Conservation (phyloP, 2,329 filamentous ascomycete genomes). For the Botrytis deweyae region DNA sequence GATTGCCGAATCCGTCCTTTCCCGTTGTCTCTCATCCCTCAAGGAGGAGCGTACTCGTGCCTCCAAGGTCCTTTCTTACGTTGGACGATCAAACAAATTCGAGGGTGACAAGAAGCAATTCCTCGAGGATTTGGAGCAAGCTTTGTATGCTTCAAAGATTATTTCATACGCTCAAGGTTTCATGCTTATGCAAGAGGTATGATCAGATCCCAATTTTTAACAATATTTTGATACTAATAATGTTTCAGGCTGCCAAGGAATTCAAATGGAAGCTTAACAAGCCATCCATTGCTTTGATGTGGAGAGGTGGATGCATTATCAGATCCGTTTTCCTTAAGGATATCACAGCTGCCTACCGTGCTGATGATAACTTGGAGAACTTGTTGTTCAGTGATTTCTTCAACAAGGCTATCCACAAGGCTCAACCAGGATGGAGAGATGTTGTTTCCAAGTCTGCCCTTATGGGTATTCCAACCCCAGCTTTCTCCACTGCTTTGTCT, state of each 20-base stretch:
- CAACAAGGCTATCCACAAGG: conserved; percentile 98
- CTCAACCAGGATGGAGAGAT: conserved; percentile 88
- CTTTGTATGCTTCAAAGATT: conserved; percentile 98
- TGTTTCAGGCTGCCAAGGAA: conserved; percentile 78
- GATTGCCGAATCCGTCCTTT: conserved; percentile 95
- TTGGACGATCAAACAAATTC: conserved; percentile 76
- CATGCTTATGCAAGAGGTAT: conserved; percentile 98
- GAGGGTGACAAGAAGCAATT: conserved; percentile 89
- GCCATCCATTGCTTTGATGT: conserved; percentile 99
- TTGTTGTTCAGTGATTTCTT: conserved; percentile 99
- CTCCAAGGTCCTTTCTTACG: conserved; percentile 69
- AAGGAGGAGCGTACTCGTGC: conserved; percentile 90
- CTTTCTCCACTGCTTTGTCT: conserved; percentile 93
- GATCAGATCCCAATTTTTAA: not conserved
- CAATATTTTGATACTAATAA: conserved; percentile 32
- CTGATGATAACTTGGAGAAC: conserved; percentile 93
- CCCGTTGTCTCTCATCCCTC: conserved; percentile 89
- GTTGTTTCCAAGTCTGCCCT: conserved; percentile 88
- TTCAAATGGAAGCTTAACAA: conserved; percentile 99
- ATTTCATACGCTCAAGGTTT: conserved; percentile 99
- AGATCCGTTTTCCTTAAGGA: conserved; percentile 99
- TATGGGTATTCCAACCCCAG: conserved; percentile 92
- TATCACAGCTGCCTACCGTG: conserved; percentile 96
- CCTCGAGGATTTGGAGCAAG: conserved; percentile 97
- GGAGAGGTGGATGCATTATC: conserved; percentile 99